Base-by-base conservation (phyloP, 495 filamentous ascomycete genomes). In the Polyplosphaeria fusca region DNA sequence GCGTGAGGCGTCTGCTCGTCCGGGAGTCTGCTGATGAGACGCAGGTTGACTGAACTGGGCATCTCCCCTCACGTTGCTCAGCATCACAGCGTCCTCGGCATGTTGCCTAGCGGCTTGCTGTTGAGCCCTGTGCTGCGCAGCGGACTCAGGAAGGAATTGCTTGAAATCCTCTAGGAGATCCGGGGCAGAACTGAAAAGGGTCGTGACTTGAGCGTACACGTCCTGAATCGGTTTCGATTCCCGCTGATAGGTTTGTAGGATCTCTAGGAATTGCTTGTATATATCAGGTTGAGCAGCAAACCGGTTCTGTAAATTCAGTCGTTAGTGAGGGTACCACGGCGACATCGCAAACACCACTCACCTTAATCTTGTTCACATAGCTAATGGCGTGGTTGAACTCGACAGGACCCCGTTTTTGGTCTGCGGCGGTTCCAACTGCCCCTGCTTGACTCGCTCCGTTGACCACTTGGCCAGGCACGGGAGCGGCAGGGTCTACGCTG, bases 311-410 rank as follows among this genome's bases (percentile, higher is more conserved):
- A 19, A 48, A 12, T 28, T 4, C 28, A n/a, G n/a, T 26, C 12
- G 42, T 45, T 35, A 35, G 30, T n/a, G n/a, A n/a, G n/a, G n/a
- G n/a, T n/a, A n/a, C n/a, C n/a, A n/a, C n/a, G n/a, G n/a, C n/a
- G n/a, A n/a, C n/a, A n/a, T n/a, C n/a, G n/a, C n/a, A 7, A 14
- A 35, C 7, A 35, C 16, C 22, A 55, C 76, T 66, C 70, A 94
- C 91, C 84, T 99, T 99, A 50, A 99, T 99, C 74, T 99, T 99
- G 69, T 99, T 99, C 41, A 99, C 94, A 67, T 99, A 99, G 68
- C 91, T 96, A 56, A 99, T 99, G 0, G 94, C 94, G 75, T 99
- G 94, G 71, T 99, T 99, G 74, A 99, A 99, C 67, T 99, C 94
- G 1, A 99, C 94, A 12, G 94, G 94, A 11, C 91, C 90, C 55